Evolutionary conservation across 345 rosid genomes (phyloP).

Genomic region (Gossypium sturtianum): DNA sequence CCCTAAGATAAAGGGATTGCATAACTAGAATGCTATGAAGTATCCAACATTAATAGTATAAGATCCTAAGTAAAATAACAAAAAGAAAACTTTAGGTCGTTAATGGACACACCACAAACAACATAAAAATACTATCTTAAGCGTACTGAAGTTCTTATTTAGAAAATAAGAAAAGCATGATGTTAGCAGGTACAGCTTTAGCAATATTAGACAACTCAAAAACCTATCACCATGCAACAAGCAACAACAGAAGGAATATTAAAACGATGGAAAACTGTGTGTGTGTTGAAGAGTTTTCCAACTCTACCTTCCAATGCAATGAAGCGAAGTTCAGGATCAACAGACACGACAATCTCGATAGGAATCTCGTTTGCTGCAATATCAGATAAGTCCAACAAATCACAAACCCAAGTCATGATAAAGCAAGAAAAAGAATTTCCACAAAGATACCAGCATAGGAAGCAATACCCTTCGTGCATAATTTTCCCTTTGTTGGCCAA

Average conservation of each 20-base stretch:
- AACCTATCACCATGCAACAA: neutral
- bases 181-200: neutral
- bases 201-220: neutral
- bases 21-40: neutral
- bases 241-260: constrained; percentile 1
- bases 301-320: constrained; percentile 73
- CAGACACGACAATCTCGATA: constrained; percentile 38
- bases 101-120: neutral
- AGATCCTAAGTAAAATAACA: neutral
- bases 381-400: constrained; percentile 15
- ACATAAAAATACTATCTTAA: neutral
- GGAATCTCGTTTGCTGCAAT: constrained; percentile 37
- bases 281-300: neutral
- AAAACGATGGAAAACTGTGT: neutral
- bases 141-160: neutral
- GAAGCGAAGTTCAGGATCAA: constrained; percentile 48
- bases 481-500: constrained; percentile 46
- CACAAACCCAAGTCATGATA: constrained; percentile 8
- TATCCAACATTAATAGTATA: neutral
- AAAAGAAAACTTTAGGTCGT: neutral
- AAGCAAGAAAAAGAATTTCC: constrained; percentile 11
- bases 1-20: neutral
- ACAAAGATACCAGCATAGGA: constrained; percentile 15
- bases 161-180: neutral
- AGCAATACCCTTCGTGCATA: constrained; percentile 43